These are phyloP conservation scores for Symbiotaphrina buchneri DNA, from an alignment of 495 filamentous ascomycete genomes.

Conservation along the genomic window DNA sequence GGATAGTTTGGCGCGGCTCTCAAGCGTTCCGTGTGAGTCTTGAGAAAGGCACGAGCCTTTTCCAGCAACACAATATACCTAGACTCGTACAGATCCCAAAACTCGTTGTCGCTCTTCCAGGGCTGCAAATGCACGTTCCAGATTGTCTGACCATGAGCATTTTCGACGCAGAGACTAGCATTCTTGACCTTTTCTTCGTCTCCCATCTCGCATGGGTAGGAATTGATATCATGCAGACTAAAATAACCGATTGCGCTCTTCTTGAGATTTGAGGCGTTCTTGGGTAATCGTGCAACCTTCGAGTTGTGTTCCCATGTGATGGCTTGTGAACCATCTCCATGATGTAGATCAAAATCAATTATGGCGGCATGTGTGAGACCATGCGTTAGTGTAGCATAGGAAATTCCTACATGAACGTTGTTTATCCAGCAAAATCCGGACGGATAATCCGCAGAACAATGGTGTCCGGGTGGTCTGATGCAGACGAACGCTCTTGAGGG, in stretches of 20 bases:
- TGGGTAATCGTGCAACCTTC: conserved; percentile 26
- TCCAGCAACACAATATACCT: conserved; percentile 55
- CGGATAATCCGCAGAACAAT: conserved; percentile 70
- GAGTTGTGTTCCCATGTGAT: conserved; percentile 78
- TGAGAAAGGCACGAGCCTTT: conserved; percentile 58
- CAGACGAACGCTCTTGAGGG: conserved; percentile 55
- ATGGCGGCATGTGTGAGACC: conserved; percentile 88
- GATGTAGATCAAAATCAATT: conserved; percentile 90
- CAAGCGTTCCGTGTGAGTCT: conserved; percentile 38
- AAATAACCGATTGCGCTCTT: conserved; percentile 84
- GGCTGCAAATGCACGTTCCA: conserved; percentile 91
- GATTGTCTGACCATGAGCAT: conserved; percentile 73
- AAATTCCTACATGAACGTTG: conserved; percentile 92
- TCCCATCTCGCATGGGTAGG: conserved; percentile 79
- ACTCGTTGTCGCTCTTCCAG: conserved; percentile 62
- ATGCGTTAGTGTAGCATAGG: conserved; percentile 60
- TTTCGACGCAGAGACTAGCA: conserved; percentile 79
- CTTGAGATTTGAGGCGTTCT: conserved; percentile 46
- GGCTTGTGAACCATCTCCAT: conserved; percentile 86
- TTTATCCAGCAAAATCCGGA: conserved; percentile 98
- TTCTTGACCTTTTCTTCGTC: conserved; percentile 78
- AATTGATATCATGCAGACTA: conserved; percentile 93
- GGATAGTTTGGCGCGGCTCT: conserved; percentile 24
- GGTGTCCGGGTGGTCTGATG: conserved; percentile 76
- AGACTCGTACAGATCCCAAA: conserved; percentile 67